Percentiles rank a stretch among this genome's conserved stretches.
phyloP scores from a whole-genome alignment of 176 grass and related monocot genomes.

The Phragmites australis region DNA sequence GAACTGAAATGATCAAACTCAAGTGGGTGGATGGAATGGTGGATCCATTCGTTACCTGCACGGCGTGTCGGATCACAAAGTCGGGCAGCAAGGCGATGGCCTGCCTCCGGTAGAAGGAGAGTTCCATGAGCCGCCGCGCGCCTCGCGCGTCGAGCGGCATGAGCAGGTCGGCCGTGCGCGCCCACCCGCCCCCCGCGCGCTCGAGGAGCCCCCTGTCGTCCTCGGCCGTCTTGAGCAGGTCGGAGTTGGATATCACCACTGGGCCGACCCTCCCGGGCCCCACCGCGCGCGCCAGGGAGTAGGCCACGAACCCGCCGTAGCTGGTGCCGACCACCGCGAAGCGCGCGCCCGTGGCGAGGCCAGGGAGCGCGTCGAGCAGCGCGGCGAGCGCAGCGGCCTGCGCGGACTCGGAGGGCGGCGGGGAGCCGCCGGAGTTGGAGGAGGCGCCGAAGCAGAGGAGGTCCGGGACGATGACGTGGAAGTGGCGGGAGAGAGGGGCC shows the following conservation, averaged over 20 bases:
- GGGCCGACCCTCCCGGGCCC: constrained; percentile 46
- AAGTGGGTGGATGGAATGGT: not conserved
- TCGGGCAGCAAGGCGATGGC: constrained; percentile 55
- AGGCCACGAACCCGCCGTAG: constrained; percentile 89
- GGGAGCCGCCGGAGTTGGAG: constrained; percentile 33
- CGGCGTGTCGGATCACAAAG: constrained; percentile 51
- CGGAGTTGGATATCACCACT: constrained; percentile 76
- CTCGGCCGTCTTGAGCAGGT: constrained; percentile 64
- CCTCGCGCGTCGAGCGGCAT: constrained; percentile 44
- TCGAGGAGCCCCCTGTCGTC: constrained; percentile 50
- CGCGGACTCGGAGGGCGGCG: constrained; percentile 45
- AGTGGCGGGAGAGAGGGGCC: constrained; percentile 42
- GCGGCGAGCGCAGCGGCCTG: constrained; percentile 60
- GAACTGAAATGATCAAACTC: not conserved
- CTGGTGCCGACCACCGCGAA: constrained; percentile 63
- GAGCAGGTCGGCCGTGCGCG: constrained; percentile 40
- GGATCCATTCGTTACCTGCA: constrained; percentile 32
- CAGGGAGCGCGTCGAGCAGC: constrained; percentile 55
- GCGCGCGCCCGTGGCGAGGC: not conserved
- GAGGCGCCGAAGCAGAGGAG: constrained; percentile 78
- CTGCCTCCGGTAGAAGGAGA: constrained; percentile 47
- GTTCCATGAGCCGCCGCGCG: constrained; percentile 35
- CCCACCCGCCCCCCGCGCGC: constrained; percentile 41
- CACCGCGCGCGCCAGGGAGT: constrained; percentile 55
- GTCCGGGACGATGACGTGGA: constrained; percentile 77